Conservation (phyloP, 2,329 filamentous ascomycete genomes). For the Ophiostoma populinum region DNA sequence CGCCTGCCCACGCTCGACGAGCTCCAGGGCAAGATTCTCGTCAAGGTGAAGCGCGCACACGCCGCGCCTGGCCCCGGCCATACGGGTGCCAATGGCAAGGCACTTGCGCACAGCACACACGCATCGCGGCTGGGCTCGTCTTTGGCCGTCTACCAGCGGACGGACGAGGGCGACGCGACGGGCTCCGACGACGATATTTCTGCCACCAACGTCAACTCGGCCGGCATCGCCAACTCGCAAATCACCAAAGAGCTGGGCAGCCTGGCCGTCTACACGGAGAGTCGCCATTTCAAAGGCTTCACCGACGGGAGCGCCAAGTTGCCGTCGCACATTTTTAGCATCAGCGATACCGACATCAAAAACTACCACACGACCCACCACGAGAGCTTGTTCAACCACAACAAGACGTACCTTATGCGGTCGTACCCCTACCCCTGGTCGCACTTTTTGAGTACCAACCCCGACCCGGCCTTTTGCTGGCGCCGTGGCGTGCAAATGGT, state of each 20-base stretch:
- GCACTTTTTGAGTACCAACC: conserved; percentile 70
- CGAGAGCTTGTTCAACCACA: conserved; percentile 69
- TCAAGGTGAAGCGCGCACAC: conserved; percentile 55
- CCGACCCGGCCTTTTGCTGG: conserved; percentile 85
- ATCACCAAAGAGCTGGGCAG: conserved; percentile 57
- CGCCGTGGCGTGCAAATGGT: conserved; percentile 93
- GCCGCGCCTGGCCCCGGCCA: background rate
- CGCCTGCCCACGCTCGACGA: conserved; percentile 53
- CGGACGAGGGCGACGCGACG: conserved; percentile 19
- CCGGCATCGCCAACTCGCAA: conserved; percentile 9
- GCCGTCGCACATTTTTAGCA: conserved; percentile 64
- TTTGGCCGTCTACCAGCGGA: conserved; percentile 13
- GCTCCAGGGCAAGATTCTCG: conserved; percentile 61
- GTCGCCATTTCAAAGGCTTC: conserved; percentile 62
- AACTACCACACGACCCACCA: conserved; percentile 42
- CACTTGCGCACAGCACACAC: conserved; percentile 11
- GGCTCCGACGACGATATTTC: conserved; percentile 26
- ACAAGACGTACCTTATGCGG: conserved; percentile 73
- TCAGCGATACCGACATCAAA: conserved; percentile 64
- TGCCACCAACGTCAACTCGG: conserved; percentile 12
- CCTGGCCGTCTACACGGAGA: conserved; percentile 73
- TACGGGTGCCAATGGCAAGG: conserved; percentile 11
- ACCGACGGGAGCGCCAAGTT: conserved; percentile 43
- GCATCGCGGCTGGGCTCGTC: conserved; percentile 14
- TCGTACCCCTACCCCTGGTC: conserved; percentile 72